Evolutionary conservation across 805 yeast species (phyloP).

Genomic region (Kodamaea laetipori): DNA sequence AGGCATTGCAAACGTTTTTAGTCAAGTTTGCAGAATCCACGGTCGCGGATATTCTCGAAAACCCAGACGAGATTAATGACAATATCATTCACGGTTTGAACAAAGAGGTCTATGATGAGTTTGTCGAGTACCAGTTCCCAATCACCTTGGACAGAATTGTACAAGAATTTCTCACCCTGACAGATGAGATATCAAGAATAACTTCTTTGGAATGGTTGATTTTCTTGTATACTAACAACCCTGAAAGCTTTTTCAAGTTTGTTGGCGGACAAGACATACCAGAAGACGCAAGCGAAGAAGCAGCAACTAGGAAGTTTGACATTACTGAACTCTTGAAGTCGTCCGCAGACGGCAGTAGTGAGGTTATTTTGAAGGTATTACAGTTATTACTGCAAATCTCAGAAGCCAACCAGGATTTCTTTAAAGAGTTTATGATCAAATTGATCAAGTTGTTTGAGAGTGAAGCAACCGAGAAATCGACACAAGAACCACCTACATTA

Average conservation of each 20-base stretch:
- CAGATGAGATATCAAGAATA: slow-evolving; percentile 74
- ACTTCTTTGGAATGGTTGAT: slow-evolving; percentile 90
- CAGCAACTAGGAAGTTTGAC: slow-evolving; percentile 35
- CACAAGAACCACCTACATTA: slow-evolving; percentile 41
- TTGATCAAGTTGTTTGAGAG: slow-evolving; percentile 68
- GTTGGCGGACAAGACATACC: slow-evolving; percentile 20
- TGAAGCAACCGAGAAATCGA: slow-evolving; percentile 42
- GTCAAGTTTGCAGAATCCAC: slow-evolving; percentile 32
- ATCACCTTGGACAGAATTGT: slow-evolving; percentile 71
- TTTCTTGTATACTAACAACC: slow-evolving; percentile 70
- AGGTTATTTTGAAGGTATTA: slow-evolving; percentile 73
- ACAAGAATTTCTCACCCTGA: slow-evolving; percentile 49
- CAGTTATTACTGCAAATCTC: slow-evolving; percentile 74
- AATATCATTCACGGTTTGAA: slow-evolving; percentile 50
- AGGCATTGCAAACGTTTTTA: slow-evolving; percentile 35
- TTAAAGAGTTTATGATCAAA: slow-evolving; percentile 72
- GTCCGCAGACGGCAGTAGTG: slow-evolving; percentile 66
- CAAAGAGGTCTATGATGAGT: slow-evolving; percentile 42
- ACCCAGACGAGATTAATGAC: slow-evolving; percentile 48
- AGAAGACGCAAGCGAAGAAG: slow-evolving; percentile 18
- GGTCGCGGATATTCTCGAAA: slow-evolving; percentile 17
- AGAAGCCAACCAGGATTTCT: slow-evolving; percentile 72
- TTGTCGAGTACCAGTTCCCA: slow-evolving; percentile 39
- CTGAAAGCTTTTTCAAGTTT: slow-evolving; percentile 32
- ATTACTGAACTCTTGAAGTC: slow-evolving; percentile 79